These are phyloP conservation scores for Bolboschoenoplectus hybrid DNA, from an alignment of 202 grass and related monocot genomes.

Conservation along the genomic window DNA sequence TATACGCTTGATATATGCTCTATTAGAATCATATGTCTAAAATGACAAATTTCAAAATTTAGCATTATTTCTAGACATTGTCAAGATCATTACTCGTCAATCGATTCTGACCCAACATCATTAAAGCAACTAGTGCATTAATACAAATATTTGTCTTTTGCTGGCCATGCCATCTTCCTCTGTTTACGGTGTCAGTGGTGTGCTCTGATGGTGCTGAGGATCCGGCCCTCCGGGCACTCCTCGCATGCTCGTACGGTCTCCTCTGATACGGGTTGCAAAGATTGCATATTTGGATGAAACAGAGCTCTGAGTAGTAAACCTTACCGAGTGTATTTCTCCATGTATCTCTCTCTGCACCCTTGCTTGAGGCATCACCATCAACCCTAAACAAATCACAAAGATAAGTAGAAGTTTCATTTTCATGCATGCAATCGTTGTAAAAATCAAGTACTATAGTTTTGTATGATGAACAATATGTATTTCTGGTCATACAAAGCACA, in stretches of 20 bases:
- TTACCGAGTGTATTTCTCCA: neutral
- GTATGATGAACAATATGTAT: neutral
- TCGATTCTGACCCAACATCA: neutral
- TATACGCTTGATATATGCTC: neutral
- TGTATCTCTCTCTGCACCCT: slow-evolving; percentile 14
- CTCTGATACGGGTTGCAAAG: slow-evolving; percentile 13
- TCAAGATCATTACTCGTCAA: neutral
- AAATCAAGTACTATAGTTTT: neutral
- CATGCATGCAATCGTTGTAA: slow-evolving; percentile 13
- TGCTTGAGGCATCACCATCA: slow-evolving; percentile 27
- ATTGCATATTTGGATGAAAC: neutral
- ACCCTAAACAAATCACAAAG: slow-evolving; percentile 24
- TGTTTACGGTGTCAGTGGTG: neutral
- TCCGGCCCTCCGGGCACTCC: slow-evolving; percentile 23
- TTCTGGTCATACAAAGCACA: neutral
- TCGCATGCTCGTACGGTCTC: neutral
- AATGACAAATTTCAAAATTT: neutral
- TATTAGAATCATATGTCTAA: neutral
- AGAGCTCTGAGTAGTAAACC: slow-evolving; percentile 3
- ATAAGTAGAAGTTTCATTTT: slow-evolving; percentile 24
- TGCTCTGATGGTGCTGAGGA: slow-evolving; percentile 15
- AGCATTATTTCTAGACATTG: neutral
- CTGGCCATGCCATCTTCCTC: neutral
- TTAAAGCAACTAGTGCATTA: neutral
- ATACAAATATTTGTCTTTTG: neutral